Conservation (phyloP, 2,329 filamentous ascomycete species). For the Blumeria graminis region DNA sequence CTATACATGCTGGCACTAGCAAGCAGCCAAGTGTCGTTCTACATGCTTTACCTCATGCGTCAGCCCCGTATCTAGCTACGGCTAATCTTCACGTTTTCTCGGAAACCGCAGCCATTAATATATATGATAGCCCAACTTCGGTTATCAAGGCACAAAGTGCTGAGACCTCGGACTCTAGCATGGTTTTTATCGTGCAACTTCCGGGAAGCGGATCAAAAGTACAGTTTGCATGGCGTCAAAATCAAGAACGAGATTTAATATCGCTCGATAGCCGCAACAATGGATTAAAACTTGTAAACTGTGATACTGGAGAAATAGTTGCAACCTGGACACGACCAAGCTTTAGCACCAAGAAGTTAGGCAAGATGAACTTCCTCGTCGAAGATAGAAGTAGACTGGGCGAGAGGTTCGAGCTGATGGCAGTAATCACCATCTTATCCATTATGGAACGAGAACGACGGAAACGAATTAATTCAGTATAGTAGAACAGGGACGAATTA, state of each 20-base stretch:
- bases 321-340: constrained; percentile 7
- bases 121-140: constrained; percentile 3
- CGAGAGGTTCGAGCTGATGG: constrained; percentile 5
- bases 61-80: constrained; percentile 6
- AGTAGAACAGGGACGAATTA: no score
- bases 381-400: constrained; percentile 5
- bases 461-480: neutral
- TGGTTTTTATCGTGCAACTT: neutral
- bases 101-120: constrained; percentile 4
- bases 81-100: constrained; percentile 7
- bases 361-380: constrained; percentile 7
- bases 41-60: constrained; percentile 1
- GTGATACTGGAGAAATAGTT: constrained; percentile 5
- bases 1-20: constrained; percentile 3
- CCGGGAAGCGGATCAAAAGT: neutral
- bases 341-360: constrained; percentile 6
- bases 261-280: constrained; percentile 4
- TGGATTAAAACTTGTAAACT: constrained; percentile 7
- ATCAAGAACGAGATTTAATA: constrained; percentile 4
- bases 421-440: constrained; percentile 5
- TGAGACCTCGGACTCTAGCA: neutral
- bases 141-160: constrained; percentile 1
- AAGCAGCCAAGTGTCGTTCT: constrained; percentile 5
- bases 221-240: constrained; percentile 7
- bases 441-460: constrained; percentile 6